phyloP scores from a whole-genome alignment of 805 yeast genomes.

The Myxozyma neotropica region DNA sequence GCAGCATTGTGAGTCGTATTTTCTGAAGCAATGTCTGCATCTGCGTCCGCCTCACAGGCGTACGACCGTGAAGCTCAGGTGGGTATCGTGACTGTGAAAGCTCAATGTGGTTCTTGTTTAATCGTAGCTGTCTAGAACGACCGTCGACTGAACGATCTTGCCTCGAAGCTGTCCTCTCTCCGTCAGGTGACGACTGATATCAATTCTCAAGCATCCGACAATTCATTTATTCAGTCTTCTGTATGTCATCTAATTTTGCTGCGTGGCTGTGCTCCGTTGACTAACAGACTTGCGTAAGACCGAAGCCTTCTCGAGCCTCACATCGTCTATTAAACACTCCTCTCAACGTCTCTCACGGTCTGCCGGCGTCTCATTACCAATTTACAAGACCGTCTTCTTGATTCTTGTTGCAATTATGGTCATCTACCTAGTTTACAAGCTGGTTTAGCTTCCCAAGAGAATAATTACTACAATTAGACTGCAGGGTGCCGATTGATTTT shows the following conservation, averaged over 20 bases:
- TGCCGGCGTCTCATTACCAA: constrained; percentile 52
- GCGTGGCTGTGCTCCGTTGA: neutral
- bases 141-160: constrained; percentile 60
- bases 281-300: constrained; percentile 5
- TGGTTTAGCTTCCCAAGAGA: constrained; percentile 17
- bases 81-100: neutral
- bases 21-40: constrained; percentile 19
- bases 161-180: constrained; percentile 65
- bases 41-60: constrained; percentile 32
- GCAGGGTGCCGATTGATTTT: too few species aligned
- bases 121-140: constrained; percentile 53
- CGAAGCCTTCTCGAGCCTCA: constrained; percentile 40
- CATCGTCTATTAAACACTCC: constrained; percentile 49
- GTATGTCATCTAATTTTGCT: constrained; percentile 30
- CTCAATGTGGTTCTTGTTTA: neutral
- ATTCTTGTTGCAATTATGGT: constrained; percentile 22
- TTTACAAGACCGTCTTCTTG: constrained; percentile 52
- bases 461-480: too few species aligned
- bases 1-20: too few species aligned
- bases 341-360: constrained; percentile 53
- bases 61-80: constrained; percentile 41
- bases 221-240: constrained; percentile 46
- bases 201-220: constrained; percentile 61
- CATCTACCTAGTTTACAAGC: constrained; percentile 23
- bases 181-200: constrained; percentile 70